Evolutionary conservation across 179 eudicot species (phyloP).

Genomic region (Spergularia azorica): DNA sequence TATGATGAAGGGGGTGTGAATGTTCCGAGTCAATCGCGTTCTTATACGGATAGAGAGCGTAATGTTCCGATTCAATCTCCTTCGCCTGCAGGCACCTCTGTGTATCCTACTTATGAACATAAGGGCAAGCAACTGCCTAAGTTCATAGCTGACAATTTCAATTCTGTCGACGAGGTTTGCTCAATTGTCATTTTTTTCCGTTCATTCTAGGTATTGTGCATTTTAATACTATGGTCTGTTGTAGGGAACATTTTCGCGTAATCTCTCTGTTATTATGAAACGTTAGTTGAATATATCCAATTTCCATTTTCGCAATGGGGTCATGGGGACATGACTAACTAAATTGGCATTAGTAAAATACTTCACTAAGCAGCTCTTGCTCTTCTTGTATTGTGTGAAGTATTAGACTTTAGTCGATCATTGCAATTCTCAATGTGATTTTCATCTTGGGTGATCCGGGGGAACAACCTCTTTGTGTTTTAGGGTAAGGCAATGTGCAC

Average conservation of each 20-base stretch:
- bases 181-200: background rate
- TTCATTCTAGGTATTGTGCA: background rate
- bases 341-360: too few relatives aligned
- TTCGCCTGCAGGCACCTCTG: conserved; percentile 47
- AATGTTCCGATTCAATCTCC: conserved; percentile 28
- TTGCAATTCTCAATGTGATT: too few relatives aligned
- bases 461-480: background rate
- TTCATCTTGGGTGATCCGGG: too few relatives aligned
- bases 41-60: conserved; percentile 17
- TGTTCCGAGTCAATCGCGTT: background rate
- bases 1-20: conserved; percentile 15
- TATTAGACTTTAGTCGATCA: too few relatives aligned
- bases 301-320: too few relatives aligned
- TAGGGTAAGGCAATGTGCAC: too few relatives aligned
- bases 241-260: too few relatives aligned
- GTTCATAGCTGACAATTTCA: conserved; percentile 75
- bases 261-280: background rate
- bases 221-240: too few relatives aligned
- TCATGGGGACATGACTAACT: too few relatives aligned
- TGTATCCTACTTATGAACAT: conserved; percentile 24
- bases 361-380: too few relatives aligned
- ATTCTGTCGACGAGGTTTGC: conserved; percentile 72
- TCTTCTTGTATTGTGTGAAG: too few relatives aligned
- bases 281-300: background rate
- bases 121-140: conserved; percentile 40